Evolutionary conservation across 306 rosid species (phyloP), one percentile per base, ranked within the genome.

Genomic region (Begonia fuchsioides): DNA sequence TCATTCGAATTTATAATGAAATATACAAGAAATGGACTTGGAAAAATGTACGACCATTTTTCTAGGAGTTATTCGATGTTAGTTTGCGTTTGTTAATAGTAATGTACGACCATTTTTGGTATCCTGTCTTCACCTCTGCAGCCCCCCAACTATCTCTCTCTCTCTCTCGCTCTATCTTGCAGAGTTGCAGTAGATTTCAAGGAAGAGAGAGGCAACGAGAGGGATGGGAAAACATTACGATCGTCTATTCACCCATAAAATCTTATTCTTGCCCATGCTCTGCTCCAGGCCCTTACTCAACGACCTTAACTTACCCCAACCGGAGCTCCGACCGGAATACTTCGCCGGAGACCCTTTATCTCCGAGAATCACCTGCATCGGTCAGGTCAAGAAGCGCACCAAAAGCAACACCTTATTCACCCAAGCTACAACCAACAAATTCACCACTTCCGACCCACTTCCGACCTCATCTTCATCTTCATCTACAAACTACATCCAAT

Each of bases 301-400:
- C 74, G 85, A 77, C 13, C 35, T 45, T 15, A 52, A 15, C 10
- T 41, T 16, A 13, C 56, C 63, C 10, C 20, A 52, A 50, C 38
- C 26, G 19, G 43, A 59, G 10, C 41, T 13, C 16, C 55, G 43
- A 10, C 41, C 56, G 3, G 44, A 47, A 9, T 61, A 75, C 15
- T 17, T 66, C 48, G 50, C 65, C 53, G 54, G 58, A 6, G 90
- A 77, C 45, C 85, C 94, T 51, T 47, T 75, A 35, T 92, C 98
- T 39, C 98, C 98, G 2, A 82, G 62, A 74, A 85, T 85, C 67
- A 69, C 93, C 44, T 92, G 98, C 77, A 85, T 77, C 81, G 98
- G 98, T 51, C 96, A 92, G 57, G 98, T 92, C 35, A 26, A 26
- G 1, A 92, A 82, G 64, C 74, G 96, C 44, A 72, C 70, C 70